A percentile compares a stretch with the other conserved stretches of the same genome.
Conservation (phyloP, 169 alveolate genomes). For the Condylostoma magnum region DNA sequence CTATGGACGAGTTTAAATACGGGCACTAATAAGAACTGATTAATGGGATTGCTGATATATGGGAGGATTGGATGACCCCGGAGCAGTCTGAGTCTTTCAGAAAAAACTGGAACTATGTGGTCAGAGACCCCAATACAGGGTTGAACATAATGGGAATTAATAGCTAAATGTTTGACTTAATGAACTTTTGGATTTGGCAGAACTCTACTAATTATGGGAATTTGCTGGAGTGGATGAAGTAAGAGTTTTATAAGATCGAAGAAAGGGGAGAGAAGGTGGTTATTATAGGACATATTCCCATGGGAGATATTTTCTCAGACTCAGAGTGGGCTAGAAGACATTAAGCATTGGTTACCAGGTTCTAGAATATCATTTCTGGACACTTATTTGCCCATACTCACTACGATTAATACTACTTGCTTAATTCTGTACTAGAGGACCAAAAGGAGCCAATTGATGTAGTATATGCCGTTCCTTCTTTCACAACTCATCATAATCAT, state of each 20-base stretch:
- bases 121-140: not conserved
- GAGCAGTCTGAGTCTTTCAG: not conserved
- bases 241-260: constrained; percentile 14
- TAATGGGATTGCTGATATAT: not conserved
- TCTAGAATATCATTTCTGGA: constrained; percentile 9
- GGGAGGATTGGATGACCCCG: constrained; percentile 18
- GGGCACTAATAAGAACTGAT: not conserved
- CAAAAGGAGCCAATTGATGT: constrained; percentile 6
- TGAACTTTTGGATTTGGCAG: not conserved
- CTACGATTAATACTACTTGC: constrained; percentile 11
- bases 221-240: not conserved
- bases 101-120: not conserved
- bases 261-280: not conserved
- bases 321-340: not conserved
- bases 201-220: constrained; percentile 16
- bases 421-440: constrained; percentile 13
- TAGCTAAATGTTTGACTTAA: not conserved
- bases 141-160: constrained; percentile 4
- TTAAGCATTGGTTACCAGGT: not conserved
- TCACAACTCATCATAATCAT: not conserved
- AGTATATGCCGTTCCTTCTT: not conserved
- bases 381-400: constrained; percentile 15
- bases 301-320: not conserved
- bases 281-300: constrained; percentile 10
- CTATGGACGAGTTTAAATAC: constrained; percentile 10